Percentiles rank a stretch among this genome's conserved stretches.
Evolutionary conservation across 805 yeast species (phyloP).

Genomic region (Candida ipomoeae): DNA sequence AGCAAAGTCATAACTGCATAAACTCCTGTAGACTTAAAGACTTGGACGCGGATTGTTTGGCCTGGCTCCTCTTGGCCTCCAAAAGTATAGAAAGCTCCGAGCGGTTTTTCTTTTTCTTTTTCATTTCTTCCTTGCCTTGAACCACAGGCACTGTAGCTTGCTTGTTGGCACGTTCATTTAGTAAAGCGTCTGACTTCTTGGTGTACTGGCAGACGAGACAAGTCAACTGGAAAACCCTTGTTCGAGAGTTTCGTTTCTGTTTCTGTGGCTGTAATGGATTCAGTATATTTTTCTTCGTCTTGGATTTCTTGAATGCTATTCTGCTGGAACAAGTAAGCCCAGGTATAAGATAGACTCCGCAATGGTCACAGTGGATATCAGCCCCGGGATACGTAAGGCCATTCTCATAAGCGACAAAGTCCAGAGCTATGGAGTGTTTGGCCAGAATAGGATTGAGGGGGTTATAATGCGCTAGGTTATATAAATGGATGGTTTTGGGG

Average conservation of each 20-base stretch:
- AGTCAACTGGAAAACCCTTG: conserved; percentile 11
- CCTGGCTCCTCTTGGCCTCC: conserved; percentile 35
- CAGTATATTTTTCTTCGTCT: not conserved
- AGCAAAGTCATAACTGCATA: conserved; percentile 23
- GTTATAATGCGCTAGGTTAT: conserved; percentile 27
- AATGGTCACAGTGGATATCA: conserved; percentile 25
- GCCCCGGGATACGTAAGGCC: conserved; percentile 27
- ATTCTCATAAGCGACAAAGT: conserved; percentile 20
- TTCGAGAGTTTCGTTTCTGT: not conserved
- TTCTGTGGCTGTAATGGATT: not conserved
- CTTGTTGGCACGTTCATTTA: conserved; percentile 8
- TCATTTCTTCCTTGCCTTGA: conserved; percentile 33
- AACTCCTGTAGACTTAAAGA: conserved; percentile 49
- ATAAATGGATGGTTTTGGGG: conserved; percentile 20
- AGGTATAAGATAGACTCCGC: conserved; percentile 32
- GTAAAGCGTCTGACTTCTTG: conserved; percentile 10
- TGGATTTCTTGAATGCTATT: conserved; percentile 16
- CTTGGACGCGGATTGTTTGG: conserved; percentile 22
- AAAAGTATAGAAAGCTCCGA: conserved; percentile 38
- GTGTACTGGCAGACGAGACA: conserved; percentile 21
- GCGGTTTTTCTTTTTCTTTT: conserved; percentile 45
- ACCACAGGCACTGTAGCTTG: conserved; percentile 8
- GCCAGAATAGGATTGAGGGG: conserved; percentile 25
- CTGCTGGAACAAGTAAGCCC: conserved; percentile 29
- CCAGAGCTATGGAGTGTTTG: conserved; percentile 22